Percentiles rank a stretch among this genome's conserved stretches.
Evolutionary conservation across 305 asterid species (phyloP).

Genomic region (Fraxinus dipetala): DNA sequence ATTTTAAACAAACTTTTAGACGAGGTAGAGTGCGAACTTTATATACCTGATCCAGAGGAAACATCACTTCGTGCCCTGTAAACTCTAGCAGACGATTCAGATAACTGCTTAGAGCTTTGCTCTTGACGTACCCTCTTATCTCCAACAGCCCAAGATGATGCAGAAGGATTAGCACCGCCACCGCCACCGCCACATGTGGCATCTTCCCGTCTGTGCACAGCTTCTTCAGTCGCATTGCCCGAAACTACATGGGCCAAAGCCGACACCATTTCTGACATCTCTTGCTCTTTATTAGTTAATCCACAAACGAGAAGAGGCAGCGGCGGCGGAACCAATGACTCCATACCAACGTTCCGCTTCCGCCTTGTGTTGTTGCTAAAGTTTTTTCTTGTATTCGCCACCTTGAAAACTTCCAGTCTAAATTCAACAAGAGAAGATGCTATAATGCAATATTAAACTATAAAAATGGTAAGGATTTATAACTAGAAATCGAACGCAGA

Average conservation of each 20-base stretch:
- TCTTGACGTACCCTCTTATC: conserved; percentile 48
- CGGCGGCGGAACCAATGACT: conserved; percentile 29
- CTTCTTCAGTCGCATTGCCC: conserved; percentile 30
- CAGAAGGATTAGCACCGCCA: conserved; percentile 8
- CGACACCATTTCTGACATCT: conserved; percentile 73
- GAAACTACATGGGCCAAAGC: conserved; percentile 76
- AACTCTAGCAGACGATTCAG: conserved; percentile 26
- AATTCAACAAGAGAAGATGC: background rate
- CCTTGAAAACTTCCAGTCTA: conserved; percentile 26
- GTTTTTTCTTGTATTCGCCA: conserved; percentile 54
- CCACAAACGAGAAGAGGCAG: conserved; percentile 38
- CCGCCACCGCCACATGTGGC: background rate
- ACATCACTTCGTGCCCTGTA: conserved; percentile 26
- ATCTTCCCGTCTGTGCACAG: background rate
- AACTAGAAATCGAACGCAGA: background rate
- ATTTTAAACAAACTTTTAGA: conserved; percentile 8
- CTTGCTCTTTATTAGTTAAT: conserved; percentile 47
- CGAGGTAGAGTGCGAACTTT: background rate
- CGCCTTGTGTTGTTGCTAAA: background rate
- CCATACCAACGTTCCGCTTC: conserved; percentile 13
- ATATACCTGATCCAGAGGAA: conserved; percentile 35
- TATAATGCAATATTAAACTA: background rate
- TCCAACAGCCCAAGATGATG: conserved; percentile 31
- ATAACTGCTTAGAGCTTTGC: conserved; percentile 1
- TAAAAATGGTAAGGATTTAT: background rate